Base-by-base conservation (phyloP, 2,329 filamentous ascomycete genomes). In the Phymatotrichopsis omnivora region DNA sequence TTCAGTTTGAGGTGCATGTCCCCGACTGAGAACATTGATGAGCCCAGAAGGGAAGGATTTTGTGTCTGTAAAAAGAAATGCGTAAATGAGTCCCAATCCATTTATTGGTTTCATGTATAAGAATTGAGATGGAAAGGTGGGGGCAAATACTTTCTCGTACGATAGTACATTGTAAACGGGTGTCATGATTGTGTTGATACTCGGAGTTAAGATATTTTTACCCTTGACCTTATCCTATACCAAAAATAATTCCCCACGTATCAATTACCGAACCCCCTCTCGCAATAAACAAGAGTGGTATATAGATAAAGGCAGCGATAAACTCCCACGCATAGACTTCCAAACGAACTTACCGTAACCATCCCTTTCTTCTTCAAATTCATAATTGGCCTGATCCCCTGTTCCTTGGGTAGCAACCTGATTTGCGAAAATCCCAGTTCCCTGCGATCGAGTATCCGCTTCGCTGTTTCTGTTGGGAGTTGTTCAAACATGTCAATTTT, bases 401-500 rank as follows among this genome's bases (percentile, higher is more conserved):
- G 66, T 16, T 73, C 72, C 60, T 98, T 98, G 0, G 91, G 91
- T 17, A 98, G 67, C 27, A 98, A 65, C 31, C 91, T 74, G 19
- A 96, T 66, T 33, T 82, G 76, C 57, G 85, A 85, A 56, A 80
- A 85, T 0, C 86, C 85, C 2, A 96, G 69, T 1, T 68, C 65
- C 33, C 82, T 72, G 6, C 70, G 71, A 10, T 72, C 68, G 11
- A 93, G 65, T 16, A 82, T 67, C 7, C 65, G 67, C 16, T 69
- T 64, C 0, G 78, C 78, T 7, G 72, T 67, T 0, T 69, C 67
- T 0, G 70, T 59, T 31, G 72, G 75, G 30, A 95, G 66, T 57
- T 91, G 82, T 54, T 91, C 81, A 52, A 95, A 85, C 74, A 93
- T 85, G 7, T 67, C 72, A 2, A 66, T 56, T 59, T 82, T 91